phyloP scores from a whole-genome alignment of 2,329 filamentous ascomycete species.

The Alternaria infectoria region DNA sequence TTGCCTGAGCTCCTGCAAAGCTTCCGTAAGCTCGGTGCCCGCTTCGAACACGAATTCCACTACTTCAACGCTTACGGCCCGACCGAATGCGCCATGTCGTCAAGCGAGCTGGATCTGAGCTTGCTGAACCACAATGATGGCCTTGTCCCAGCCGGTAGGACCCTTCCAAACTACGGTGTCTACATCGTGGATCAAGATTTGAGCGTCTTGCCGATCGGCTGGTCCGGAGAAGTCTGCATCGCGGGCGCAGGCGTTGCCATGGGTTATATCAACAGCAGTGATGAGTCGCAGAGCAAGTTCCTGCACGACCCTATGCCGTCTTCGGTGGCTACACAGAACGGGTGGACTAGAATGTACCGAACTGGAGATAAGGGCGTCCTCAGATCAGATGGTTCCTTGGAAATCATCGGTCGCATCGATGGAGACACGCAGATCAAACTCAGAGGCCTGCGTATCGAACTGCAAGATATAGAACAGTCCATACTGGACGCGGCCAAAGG shows the following conservation, averaged over 20 bases:
- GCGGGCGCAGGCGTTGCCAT: slow-evolving; percentile 46
- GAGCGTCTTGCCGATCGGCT: slow-evolving; percentile 48
- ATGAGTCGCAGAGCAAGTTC: slow-evolving; percentile 19
- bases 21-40: slow-evolving; percentile 2
- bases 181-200: slow-evolving; percentile 52
- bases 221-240: slow-evolving; percentile 52
- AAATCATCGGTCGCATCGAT: slow-evolving; percentile 24
- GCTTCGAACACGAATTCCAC: background rate
- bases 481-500: slow-evolving; percentile 36
- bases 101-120: background rate
- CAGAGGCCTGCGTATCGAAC: slow-evolving; percentile 49
- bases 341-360: slow-evolving; percentile 42
- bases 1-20: background rate
- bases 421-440: slow-evolving; percentile 35
- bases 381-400: slow-evolving; percentile 43
- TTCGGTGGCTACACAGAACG: background rate
- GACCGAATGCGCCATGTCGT: slow-evolving; percentile 11
- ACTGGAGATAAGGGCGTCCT: slow-evolving; percentile 52
- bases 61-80: slow-evolving; percentile 25
- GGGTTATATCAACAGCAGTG: slow-evolving; percentile 38
- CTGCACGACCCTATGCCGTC: background rate
- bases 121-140: background rate
- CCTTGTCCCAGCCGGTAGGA: background rate
- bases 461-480: slow-evolving; percentile 47
- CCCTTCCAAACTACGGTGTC: background rate